Evolutionary conservation across 1,284 basidiomycete genomes (phyloP).

Genomic region (Cutaneotrichosporon dermatis): DNA sequence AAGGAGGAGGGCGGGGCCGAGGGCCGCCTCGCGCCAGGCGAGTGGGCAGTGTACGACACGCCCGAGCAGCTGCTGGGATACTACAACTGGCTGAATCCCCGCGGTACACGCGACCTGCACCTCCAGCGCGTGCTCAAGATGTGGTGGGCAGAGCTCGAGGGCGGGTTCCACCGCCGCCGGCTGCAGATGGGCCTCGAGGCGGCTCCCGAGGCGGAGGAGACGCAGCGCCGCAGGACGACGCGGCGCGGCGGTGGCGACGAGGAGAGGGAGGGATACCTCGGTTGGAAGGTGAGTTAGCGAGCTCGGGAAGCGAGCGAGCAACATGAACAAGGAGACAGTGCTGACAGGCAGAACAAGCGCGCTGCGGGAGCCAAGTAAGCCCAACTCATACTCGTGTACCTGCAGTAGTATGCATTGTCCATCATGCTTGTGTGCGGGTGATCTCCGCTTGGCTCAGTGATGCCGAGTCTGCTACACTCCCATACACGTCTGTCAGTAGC

Average conservation of each 20-base stretch:
- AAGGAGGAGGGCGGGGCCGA: slow-evolving; percentile 63
- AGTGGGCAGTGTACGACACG: slow-evolving; percentile 87
- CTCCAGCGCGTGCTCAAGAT: slow-evolving; percentile 73
- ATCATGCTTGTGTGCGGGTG: neutral
- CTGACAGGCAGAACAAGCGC: slow-evolving; percentile 8
- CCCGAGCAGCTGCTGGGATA: slow-evolving; percentile 81
- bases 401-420: slow-evolving; percentile 1
- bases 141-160: slow-evolving; percentile 80
- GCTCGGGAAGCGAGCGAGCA: neutral
- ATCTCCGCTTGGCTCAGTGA: too few relatives aligned
- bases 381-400: neutral
- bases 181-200: slow-evolving; percentile 28
- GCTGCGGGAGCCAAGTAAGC: slow-evolving; percentile 2
- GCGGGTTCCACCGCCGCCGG: slow-evolving; percentile 58
- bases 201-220: slow-evolving; percentile 4
- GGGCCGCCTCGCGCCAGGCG: slow-evolving; percentile 64
- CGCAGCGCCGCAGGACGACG: slow-evolving; percentile 13
- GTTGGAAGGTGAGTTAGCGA: slow-evolving; percentile 33
- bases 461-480: too few relatives aligned
- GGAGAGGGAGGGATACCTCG: slow-evolving; percentile 29
- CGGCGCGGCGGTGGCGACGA: slow-evolving; percentile 22
- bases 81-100: slow-evolving; percentile 81
- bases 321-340: neutral
- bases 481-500: too few relatives aligned
- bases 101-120: slow-evolving; percentile 79